phyloP scores from a whole-genome alignment of 331 rosid genomes.

The Pyrus hybrid region DNA sequence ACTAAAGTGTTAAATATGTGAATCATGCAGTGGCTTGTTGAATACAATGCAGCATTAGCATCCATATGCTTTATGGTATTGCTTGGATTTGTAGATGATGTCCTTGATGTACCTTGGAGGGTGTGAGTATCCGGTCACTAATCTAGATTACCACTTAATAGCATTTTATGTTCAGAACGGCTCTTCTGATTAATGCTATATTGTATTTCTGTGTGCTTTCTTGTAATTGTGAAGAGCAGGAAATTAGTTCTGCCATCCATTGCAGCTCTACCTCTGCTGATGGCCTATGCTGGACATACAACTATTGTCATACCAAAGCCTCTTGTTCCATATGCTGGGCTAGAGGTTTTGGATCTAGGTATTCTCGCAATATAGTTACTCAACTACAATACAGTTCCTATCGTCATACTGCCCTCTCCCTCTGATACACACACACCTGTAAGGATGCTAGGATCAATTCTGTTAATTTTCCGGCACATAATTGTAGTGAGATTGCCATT shows the following conservation, averaged over 20 bases:
- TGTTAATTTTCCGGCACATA: background rate
- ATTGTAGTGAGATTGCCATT: background rate
- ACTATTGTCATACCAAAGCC: conserved; percentile 92
- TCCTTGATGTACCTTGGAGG: conserved; percentile 96
- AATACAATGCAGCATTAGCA: conserved; percentile 92
- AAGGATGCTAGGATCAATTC: background rate
- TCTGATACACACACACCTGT: background rate
- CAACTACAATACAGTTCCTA: background rate
- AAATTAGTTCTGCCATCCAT: conserved; percentile 78
- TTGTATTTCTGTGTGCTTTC: conserved; percentile 11
- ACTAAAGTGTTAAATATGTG: conserved; percentile 3
- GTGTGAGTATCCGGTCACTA: conserved; percentile 58
- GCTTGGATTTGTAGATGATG: conserved; percentile 97
- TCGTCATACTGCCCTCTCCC: background rate
- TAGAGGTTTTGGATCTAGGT: conserved; percentile 74
- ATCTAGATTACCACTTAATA: background rate
- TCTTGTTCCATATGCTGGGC: conserved; percentile 62
- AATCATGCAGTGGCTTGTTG: conserved; percentile 92
- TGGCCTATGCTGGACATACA: conserved; percentile 99
- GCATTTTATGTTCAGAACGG: background rate
- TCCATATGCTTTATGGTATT: conserved; percentile 87
- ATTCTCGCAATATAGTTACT: conserved; percentile 3
- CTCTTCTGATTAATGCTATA: conserved; percentile 15
- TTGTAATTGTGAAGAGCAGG: conserved; percentile 57
- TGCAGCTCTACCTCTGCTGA: conserved; percentile 93